Base-by-base conservation (phyloP, 768 basidiomycete genomes). In the Hydnomerulius pinastri region DNA sequence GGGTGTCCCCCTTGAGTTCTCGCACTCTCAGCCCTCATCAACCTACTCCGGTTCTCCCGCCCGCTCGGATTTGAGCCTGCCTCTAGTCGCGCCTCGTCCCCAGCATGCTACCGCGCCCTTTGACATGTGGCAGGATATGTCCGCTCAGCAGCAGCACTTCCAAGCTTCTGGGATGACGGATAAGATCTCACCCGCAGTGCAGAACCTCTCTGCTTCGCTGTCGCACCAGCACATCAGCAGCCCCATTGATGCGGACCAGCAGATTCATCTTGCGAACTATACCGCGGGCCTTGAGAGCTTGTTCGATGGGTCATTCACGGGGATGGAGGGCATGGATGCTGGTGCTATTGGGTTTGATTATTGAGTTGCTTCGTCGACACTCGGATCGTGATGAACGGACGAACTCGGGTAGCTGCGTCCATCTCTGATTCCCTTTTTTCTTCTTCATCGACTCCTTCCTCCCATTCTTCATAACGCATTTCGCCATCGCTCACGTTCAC, bases 11-110 rank as follows among this genome's bases (percentile, higher is more conserved):
- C 10, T 47, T 18, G 56, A 55, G 24, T 53, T 61, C 6, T 6
- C 59, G 2, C 45, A 59, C 27, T 73, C 75, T 1, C 61, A 67
- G 6, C 64, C 76, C 0, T 76, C 77, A 0, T 74, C 77, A 2
- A 62, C 68, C 5, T 78, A 77, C 57, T 71, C 74, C 0, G 73
- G 73, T 1, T 78, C 77, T 0, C 74, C 76, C 0, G 61, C 69
- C 0, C 68, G 53, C 0, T 64, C 69, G 2, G 68, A 72, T 12
- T 57, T 56, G 40, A 43, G 56, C 12, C 53, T 69, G 0, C 68
- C 68, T 0, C 23, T 71, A 17, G 20, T 57, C 15, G 69, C 69
- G 15, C 70, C 67, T 1, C 61, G 56, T 18, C 66, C 63, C 2
- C 64, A 67, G 29, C 58, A 57, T 11, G 48, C 35, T 0, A 46